Percentiles rank a stretch among this genome's conserved stretches.
Evolutionary conservation across 305 asterid genomes (phyloP).

Genomic region (Fraxinus ornus): DNA sequence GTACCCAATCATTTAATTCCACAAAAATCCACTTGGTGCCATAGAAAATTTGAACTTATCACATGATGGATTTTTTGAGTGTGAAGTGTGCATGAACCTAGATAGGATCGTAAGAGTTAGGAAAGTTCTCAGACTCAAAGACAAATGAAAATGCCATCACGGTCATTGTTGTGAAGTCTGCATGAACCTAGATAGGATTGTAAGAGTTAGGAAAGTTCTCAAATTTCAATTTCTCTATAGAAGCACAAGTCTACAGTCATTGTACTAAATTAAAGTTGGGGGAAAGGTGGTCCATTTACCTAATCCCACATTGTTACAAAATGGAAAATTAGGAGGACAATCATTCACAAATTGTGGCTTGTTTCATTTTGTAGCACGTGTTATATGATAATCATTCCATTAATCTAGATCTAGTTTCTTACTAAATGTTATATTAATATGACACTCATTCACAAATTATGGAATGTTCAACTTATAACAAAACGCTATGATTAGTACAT

Average conservation of each 20-base stretch:
- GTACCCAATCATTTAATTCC: too few species aligned
- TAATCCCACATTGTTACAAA: neutral
- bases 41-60: neutral
- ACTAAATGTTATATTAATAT: neutral
- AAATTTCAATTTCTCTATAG: too few species aligned
- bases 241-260: too few species aligned
- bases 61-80: neutral
- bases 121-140: too few species aligned
- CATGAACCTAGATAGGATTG: too few species aligned
- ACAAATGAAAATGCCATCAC: too few species aligned
- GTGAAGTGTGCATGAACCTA: neutral
- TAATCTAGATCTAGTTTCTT: neutral
- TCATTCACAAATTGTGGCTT: neutral
- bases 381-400: too few species aligned
- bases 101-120: too few species aligned
- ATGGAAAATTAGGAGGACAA: neutral
- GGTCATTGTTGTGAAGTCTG: too few species aligned
- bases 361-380: neutral
- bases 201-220: too few species aligned
- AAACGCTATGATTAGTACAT: too few species aligned
- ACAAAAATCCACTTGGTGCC: too few species aligned
- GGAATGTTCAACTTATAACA: neutral
- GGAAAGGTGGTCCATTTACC: neutral
- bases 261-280: conserved; percentile 17
- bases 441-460: neutral